Evolutionary conservation across 1,139 yeast genomes (phyloP), one percentile per base, ranked within the genome.

Genomic region (Nadsonia commutata): DNA sequence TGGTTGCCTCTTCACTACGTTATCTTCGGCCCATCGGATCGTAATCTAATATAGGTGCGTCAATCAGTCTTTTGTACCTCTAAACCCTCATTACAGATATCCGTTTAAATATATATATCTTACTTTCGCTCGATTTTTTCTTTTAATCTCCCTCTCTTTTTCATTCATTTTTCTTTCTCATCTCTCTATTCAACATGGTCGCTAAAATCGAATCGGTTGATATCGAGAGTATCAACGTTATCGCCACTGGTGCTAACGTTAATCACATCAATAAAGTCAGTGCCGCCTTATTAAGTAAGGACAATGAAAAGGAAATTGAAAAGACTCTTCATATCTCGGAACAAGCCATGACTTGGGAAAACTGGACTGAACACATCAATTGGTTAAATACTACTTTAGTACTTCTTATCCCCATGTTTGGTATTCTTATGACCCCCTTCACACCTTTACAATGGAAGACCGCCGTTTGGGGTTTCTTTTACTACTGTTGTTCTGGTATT

Each of bases 381-480:
- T 90, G 98, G 98, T 70, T 93, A 56, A 90, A 90, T 64, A 67
- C 85, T 51, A 67, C 77, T n/a, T 69, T 90, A 51, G 93, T 88
- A 43, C 69, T 78, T 39, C 65, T 74, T 20, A 64, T 88, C 46
- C 99, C 99, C 11, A 45, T 67, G 2, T 58, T 66, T 49, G 96
- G 95, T 36, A 53, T 80, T 46, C 55, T 61, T 49, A 59, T 69
- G 41, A 76, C 83, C 23, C 60, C 71, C 23, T 62, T 59, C 46
- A 75, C 76, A 16, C 78, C 79, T 13, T 75, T 90, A 44, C 71
- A 71, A 46, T 52, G 59, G 55, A 74, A 79, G 62, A 82, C 95
- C 3, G 60, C 73, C 2, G 48, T 70, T 2, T 72, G 83, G 57
- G 76, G 86, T 0, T 50, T 84, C 39, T 45, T 71, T 38, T 70